Evolutionary conservation across 768 basidiomycete genomes (phyloP).

Genomic region (Rhizopogon vesiculosus): DNA sequence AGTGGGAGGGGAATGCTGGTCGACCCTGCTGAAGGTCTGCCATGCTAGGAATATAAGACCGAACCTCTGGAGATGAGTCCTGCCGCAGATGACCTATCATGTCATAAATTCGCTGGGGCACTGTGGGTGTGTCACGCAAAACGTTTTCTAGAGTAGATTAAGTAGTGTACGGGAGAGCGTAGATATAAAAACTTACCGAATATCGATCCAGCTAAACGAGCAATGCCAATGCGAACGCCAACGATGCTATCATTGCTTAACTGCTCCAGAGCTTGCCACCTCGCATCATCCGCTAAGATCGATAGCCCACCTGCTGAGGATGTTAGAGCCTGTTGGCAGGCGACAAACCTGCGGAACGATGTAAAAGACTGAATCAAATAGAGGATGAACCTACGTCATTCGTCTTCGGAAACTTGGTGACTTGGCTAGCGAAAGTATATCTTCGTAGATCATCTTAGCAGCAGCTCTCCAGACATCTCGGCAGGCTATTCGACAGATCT

Average conservation of each 20-base stretch:
- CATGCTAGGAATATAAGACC: conserved; percentile 47
- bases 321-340: conserved; percentile 62
- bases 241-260: conserved; percentile 67
- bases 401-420: conserved; percentile 53
- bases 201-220: conserved; percentile 60
- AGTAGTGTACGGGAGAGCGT: neutral
- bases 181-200: conserved; percentile 40
- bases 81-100: conserved; percentile 44
- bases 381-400: conserved; percentile 56
- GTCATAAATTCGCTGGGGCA: conserved; percentile 32
- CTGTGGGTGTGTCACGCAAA: neutral
- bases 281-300: conserved; percentile 36
- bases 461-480: conserved; percentile 25
- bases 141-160: neutral
- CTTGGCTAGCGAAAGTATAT: conserved; percentile 40
- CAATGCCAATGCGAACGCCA: conserved; percentile 82
- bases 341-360: conserved; percentile 54
- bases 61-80: conserved; percentile 59
- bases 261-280: conserved; percentile 47
- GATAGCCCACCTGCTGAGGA: conserved; percentile 28
- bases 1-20: conserved; percentile 6
- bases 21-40: conserved; percentile 11
- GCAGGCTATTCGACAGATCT: neutral
- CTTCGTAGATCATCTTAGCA: conserved; percentile 33
- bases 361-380: conserved; percentile 9